phyloP scores from a whole-genome alignment of 116 monocot genomes.

The Iris pallida region DNA sequence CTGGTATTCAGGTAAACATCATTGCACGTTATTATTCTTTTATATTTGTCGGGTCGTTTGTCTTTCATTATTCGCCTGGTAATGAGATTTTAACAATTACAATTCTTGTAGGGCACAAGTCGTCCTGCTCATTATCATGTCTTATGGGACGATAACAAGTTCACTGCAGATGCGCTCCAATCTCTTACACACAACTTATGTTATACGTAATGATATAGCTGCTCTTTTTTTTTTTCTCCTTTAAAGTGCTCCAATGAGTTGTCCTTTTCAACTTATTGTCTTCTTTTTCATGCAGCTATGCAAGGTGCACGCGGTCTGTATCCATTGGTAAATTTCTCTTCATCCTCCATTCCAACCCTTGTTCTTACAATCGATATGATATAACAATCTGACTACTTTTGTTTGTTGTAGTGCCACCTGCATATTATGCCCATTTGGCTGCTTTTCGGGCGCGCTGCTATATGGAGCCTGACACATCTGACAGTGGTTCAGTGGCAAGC shows the following conservation, averaged over 20 bases:
- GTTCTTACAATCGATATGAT: background rate
- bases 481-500: conserved; percentile 59
- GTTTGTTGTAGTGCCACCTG: conserved; percentile 42
- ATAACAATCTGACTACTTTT: background rate
- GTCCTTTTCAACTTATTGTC: background rate
- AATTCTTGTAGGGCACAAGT: conserved; percentile 65
- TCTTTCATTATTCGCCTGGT: background rate
- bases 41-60: background rate
- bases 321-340: conserved; percentile 40
- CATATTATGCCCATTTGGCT: conserved; percentile 49
- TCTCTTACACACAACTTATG: conserved; percentile 75
- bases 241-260: background rate
- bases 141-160: conserved; percentile 96
- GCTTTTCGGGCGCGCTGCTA: conserved; percentile 65
- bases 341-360: background rate
- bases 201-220: conserved; percentile 58
- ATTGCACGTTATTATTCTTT: background rate
- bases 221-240: background rate
- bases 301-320: conserved; percentile 53
- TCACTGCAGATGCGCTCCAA: conserved; percentile 72
- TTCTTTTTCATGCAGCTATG: conserved; percentile 30
- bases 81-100: background rate
- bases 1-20: conserved; percentile 67
- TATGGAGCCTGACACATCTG: conserved; percentile 69
- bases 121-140: conserved; percentile 96